Evolutionary conservation across 495 filamentous ascomycete genomes (phyloP).

Genomic region (Chaetomium cochliodes): DNA sequence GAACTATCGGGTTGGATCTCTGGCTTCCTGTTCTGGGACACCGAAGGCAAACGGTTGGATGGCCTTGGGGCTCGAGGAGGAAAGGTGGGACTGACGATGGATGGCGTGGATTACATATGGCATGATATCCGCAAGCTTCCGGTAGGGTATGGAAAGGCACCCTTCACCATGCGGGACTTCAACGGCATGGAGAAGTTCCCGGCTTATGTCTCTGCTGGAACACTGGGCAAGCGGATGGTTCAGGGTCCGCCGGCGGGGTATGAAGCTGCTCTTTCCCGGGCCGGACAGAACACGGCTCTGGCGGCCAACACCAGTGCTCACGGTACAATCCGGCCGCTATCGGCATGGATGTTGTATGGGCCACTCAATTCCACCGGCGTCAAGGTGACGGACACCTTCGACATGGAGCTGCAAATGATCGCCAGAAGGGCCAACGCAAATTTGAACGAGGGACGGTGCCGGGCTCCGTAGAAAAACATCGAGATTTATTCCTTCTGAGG

Average conservation of each 20-base stretch:
- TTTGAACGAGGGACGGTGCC: not conserved
- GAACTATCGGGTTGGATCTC: conserved; percentile 49
- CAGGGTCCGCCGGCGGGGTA: conserved; percentile 29
- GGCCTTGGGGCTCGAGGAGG: not conserved
- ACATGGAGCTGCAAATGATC: conserved; percentile 16
- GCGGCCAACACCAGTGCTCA: conserved; percentile 18
- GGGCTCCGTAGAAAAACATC: not conserved
- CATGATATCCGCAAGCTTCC: conserved; percentile 32
- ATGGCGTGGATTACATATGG: conserved; percentile 26
- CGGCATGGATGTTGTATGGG: conserved; percentile 36
- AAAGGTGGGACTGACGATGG: conserved; percentile 18
- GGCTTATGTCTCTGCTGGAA: conserved; percentile 34
- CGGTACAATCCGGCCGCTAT: conserved; percentile 31
- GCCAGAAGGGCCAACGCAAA: conserved; percentile 2
- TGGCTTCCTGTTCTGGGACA: conserved; percentile 51
- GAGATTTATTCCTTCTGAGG: too few relatives aligned
- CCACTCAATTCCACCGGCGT: conserved; percentile 16
- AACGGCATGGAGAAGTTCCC: conserved; percentile 22
- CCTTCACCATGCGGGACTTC: conserved; percentile 35
- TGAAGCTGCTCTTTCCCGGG: conserved; percentile 23
- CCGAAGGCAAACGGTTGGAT: conserved; percentile 33
- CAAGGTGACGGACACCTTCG: not conserved
- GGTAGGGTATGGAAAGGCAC: conserved; percentile 33
- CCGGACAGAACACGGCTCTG: conserved; percentile 17
- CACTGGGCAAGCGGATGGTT: conserved; percentile 33